These are phyloP conservation scores for Pseudopediastrum boryanum DNA, from an alignment of 139 green algal species.

Conservation along the genomic window DNA sequence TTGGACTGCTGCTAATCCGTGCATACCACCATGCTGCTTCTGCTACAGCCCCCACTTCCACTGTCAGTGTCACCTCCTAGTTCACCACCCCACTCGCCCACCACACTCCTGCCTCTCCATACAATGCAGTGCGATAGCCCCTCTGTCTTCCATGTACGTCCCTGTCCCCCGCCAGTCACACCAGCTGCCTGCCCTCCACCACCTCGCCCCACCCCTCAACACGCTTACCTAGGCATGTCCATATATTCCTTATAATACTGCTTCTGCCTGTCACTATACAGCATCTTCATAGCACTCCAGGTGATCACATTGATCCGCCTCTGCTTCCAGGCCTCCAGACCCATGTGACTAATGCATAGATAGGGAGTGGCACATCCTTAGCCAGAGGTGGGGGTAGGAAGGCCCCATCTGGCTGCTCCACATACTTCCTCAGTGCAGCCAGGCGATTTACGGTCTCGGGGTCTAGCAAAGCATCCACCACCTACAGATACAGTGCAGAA, in stretches of 20 bases:
- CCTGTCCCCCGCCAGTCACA: background rate
- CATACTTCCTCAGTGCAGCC: slow-evolving; percentile 45
- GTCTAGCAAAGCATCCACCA: slow-evolving; percentile 59
- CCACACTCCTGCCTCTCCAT: background rate
- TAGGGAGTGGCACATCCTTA: slow-evolving; percentile 11
- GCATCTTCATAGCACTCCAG: slow-evolving; percentile 51
- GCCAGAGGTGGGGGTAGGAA: slow-evolving; percentile 54
- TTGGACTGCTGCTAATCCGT: too few species aligned
- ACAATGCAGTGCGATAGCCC: background rate
- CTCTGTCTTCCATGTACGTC: background rate
- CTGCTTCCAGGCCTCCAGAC: slow-evolving; percentile 43
- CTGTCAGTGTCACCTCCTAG: too few species aligned
- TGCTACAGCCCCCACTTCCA: too few species aligned
- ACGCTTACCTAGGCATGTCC: slow-evolving; percentile 42
- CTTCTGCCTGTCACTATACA: slow-evolving; percentile 46
- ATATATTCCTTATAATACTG: slow-evolving; percentile 46
- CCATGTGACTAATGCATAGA: slow-evolving; percentile 35
- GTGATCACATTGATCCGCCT: slow-evolving; percentile 42
- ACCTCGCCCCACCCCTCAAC: background rate
- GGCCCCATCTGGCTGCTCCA: slow-evolving; percentile 33
- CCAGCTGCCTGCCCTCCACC: background rate
- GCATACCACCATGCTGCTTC: too few species aligned
- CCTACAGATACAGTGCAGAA: too few species aligned
- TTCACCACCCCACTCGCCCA: background rate
- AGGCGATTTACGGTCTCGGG: slow-evolving; percentile 50